Conservation (phyloP, 257 asterid species). For the Gynochthodes officinalis region DNA sequence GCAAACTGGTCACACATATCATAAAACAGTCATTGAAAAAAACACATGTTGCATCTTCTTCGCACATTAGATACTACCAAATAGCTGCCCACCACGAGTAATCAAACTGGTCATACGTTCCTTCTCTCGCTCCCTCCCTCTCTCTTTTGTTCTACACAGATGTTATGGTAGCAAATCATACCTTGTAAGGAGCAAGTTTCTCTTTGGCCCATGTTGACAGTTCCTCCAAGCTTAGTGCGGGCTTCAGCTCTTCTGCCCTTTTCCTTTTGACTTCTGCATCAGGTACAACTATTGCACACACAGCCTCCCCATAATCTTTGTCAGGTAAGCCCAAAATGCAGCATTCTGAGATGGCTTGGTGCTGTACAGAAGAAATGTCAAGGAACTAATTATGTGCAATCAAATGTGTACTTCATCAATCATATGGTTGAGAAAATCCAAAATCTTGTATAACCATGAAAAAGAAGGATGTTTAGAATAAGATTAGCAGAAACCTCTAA, state of each 20-base stretch:
- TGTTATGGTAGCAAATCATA: constrained; percentile 15
- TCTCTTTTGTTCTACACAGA: not conserved
- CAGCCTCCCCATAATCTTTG: constrained; percentile 83
- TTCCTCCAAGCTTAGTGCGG: constrained; percentile 76
- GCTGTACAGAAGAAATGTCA: constrained; percentile 47
- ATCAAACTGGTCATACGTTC: not conserved
- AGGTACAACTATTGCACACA: constrained; percentile 74
- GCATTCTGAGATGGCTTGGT: constrained; percentile 72
- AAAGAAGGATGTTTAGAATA: constrained; percentile 3
- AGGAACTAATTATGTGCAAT: constrained; percentile 4
- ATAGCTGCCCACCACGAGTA: not conserved
- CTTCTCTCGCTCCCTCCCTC: too few relatives aligned
- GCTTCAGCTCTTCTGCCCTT: constrained; percentile 60
- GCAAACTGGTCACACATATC: not conserved
- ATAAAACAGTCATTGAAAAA: too few relatives aligned
- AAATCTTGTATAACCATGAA: not conserved
- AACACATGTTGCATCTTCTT: too few relatives aligned
- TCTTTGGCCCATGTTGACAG: constrained; percentile 82
- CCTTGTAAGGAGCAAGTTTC: constrained; percentile 98
- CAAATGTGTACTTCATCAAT: not conserved
- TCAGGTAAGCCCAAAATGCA: constrained; percentile 96
- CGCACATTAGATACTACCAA: too few relatives aligned
- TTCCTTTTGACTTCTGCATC: constrained; percentile 48
- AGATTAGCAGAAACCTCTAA: constrained; percentile 60
- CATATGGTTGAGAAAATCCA: not conserved